A percentile compares a stretch with the other conserved stretches of the same genome.
phyloP scores from a whole-genome alignment of 2,329 filamentous ascomycete species.

The Zelopaecilomyces penicillatus region DNA sequence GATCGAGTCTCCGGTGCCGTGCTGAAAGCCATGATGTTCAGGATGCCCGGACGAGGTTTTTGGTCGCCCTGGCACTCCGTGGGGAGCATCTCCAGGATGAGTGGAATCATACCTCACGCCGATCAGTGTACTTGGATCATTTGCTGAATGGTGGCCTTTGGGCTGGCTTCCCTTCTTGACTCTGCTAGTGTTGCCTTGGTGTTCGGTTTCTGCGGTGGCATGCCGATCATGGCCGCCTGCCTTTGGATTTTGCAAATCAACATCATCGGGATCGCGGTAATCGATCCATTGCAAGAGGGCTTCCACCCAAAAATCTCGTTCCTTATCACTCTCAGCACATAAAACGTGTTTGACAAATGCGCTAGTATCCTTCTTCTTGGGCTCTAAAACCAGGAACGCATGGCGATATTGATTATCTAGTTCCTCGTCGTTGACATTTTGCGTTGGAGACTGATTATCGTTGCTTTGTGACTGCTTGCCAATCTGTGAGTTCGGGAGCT shows the following conservation, averaged over 20 bases:
- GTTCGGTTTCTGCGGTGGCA: conserved; percentile 23
- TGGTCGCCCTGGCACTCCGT: conserved; percentile 29
- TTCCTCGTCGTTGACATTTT: conserved; percentile 54
- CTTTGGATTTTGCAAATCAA: conserved; percentile 22
- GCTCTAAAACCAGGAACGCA: conserved; percentile 88
- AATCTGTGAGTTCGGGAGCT: conserved; percentile 82
- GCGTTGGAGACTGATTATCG: conserved; percentile 52
- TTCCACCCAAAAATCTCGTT: conserved; percentile 91
- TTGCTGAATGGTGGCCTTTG: conserved; percentile 27
- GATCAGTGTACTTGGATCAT: conserved; percentile 40
- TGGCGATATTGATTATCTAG: conserved; percentile 91
- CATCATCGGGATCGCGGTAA: conserved; percentile 52
- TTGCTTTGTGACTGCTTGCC: conserved; percentile 65
- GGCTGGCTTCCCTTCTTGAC: conserved; percentile 23
- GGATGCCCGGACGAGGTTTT: conserved; percentile 27
- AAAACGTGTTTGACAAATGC: conserved; percentile 87
- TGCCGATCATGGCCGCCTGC: conserved; percentile 31
- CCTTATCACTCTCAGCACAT: conserved; percentile 87
- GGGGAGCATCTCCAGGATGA: conserved; percentile 43
- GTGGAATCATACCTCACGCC: conserved; percentile 51
- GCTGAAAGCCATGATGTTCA: conserved; percentile 26
- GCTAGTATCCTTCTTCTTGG: conserved; percentile 88
- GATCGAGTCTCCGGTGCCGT: conserved; percentile 24
- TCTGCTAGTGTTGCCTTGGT: conserved; percentile 15
- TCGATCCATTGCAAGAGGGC: conserved; percentile 85